Percentiles rank a stretch among this genome's conserved stretches.
Conservation (phyloP, 192 early-diverging fungal species). For the Backusella tarrabulga region DNA sequence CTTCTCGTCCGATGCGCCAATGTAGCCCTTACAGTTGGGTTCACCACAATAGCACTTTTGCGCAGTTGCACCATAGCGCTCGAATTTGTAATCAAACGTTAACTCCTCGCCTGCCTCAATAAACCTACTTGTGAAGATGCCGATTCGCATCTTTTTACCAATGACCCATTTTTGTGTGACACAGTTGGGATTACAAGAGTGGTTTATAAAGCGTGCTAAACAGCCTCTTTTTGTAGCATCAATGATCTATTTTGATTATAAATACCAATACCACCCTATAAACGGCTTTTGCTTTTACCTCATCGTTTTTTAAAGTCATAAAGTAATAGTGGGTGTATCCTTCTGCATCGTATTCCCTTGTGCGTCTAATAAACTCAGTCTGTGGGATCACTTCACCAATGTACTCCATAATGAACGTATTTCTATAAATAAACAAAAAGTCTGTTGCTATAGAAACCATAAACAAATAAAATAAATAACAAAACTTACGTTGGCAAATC, state of each 20-base stretch:
- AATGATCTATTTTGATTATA: conserved; percentile 64
- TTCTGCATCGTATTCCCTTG: conserved; percentile 73
- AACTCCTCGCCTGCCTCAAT: conserved; percentile 83
- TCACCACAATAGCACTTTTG: conserved; percentile 94
- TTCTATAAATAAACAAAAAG: conserved; percentile 40
- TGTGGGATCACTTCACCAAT: conserved; percentile 90
- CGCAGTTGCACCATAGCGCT: conserved; percentile 85
- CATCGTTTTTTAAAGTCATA: conserved; percentile 89
- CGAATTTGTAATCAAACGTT: conserved; percentile 99
- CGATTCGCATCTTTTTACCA: conserved; percentile 84
- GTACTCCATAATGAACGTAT: conserved; percentile 93
- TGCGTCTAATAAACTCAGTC: conserved; percentile 77
- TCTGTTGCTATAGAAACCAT: background rate
- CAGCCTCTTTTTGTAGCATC: conserved; percentile 93
- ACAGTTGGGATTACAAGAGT: conserved; percentile 95
- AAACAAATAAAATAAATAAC: background rate
- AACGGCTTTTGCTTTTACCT: conserved; percentile 43
- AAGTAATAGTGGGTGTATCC: conserved; percentile 96
- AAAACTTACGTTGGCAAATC: conserved; percentile 57
- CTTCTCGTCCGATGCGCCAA: conserved; percentile 78
- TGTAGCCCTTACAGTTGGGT: conserved; percentile 81
- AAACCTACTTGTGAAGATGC: conserved; percentile 84
- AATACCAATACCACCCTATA: background rate
- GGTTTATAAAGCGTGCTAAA: conserved; percentile 95
- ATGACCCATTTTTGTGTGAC: conserved; percentile 97